Evolutionary conservation across 306 rosid species (phyloP).

Genomic region (Quercus engelmannii): DNA sequence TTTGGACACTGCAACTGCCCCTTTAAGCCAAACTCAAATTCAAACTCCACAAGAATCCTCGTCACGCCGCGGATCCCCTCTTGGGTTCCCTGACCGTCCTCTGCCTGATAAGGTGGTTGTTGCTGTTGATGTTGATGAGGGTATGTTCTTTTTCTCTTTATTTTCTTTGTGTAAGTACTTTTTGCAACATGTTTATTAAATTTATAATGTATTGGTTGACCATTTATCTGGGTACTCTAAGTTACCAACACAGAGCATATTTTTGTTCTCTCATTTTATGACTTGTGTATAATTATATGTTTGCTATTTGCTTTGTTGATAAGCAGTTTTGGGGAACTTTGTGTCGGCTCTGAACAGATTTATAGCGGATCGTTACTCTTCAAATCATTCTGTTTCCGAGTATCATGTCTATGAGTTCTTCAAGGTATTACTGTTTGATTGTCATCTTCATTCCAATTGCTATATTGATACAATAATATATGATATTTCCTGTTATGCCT

Average conservation of each 20-base stretch:
- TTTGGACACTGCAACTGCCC: slow-evolving; percentile 19
- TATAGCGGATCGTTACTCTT: slow-evolving; percentile 77
- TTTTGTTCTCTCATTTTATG: not conserved
- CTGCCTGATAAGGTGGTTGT: slow-evolving; percentile 53
- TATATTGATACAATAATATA: no score
- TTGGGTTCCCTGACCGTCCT: slow-evolving; percentile 32
- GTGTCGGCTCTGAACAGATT: slow-evolving; percentile 88
- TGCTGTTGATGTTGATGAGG: slow-evolving; percentile 95
- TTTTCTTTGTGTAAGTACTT: not conserved
- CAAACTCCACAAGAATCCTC: slow-evolving; percentile 5
- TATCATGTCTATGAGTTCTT: slow-evolving; percentile 91
- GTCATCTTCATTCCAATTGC: not conserved
- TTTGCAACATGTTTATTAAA: not conserved
- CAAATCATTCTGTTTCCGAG: slow-evolving; percentile 74
- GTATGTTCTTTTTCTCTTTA: slow-evolving; percentile 31
- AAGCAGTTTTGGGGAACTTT: slow-evolving; percentile 81
- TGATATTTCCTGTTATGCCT: no score
- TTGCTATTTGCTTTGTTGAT: slow-evolving; percentile 8
- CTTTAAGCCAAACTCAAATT: not conserved
- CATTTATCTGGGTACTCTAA: not conserved
- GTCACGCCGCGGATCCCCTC: slow-evolving; percentile 21
- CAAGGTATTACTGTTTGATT: slow-evolving; percentile 51
- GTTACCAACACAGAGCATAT: no score
- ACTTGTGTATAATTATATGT: not conserved
- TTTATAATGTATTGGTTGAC: not conserved